Evolutionary conservation across 2,329 filamentous ascomycete species (phyloP).

Genomic region (Aspergillus intermedius): DNA sequence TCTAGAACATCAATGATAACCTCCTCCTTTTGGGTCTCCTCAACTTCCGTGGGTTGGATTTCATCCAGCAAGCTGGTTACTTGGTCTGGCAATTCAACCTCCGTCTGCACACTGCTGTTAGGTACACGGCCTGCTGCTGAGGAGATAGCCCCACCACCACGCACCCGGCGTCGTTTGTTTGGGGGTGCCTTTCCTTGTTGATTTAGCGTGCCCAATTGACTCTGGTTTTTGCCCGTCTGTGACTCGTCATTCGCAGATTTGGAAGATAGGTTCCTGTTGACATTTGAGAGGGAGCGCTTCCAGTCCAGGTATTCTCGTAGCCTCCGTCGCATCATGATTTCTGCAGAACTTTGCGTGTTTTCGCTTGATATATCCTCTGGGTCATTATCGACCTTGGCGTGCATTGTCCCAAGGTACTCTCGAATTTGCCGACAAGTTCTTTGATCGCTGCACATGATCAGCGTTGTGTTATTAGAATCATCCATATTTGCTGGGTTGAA

Average conservation of each 20-base stretch:
- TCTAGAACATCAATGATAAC: conserved; percentile 73
- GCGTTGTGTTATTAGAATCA: conserved; percentile 81
- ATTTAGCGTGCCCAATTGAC: conserved; percentile 13
- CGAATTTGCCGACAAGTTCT: conserved; percentile 80
- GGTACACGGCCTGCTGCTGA: conserved; percentile 57
- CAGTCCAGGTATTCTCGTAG: conserved; percentile 81
- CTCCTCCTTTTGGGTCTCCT: conserved; percentile 62
- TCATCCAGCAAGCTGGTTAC: conserved; percentile 77
- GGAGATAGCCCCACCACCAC: conserved; percentile 65
- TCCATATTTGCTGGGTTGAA: conserved; percentile 70
- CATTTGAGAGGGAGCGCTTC: conserved; percentile 82
- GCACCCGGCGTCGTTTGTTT: conserved; percentile 78
- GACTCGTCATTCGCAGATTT: conserved; percentile 20
- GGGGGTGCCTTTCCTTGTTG: conserved; percentile 61
- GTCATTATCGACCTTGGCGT: conserved; percentile 52
- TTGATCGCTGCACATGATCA: conserved; percentile 92
- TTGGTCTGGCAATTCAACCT: conserved; percentile 70
- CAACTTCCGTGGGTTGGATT: conserved; percentile 71
- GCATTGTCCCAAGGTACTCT: conserved; percentile 88
- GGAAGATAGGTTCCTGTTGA: conserved; percentile 52
- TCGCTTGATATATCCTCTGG: conserved; percentile 48
- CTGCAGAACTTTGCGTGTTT: conserved; percentile 59
- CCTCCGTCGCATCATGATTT: conserved; percentile 84
- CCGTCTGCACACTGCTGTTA: conserved; percentile 68
- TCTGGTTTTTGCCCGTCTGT: conserved; percentile 15